Conservation (phyloP, 495 filamentous ascomycete species). For the Podospora comata region DNA sequence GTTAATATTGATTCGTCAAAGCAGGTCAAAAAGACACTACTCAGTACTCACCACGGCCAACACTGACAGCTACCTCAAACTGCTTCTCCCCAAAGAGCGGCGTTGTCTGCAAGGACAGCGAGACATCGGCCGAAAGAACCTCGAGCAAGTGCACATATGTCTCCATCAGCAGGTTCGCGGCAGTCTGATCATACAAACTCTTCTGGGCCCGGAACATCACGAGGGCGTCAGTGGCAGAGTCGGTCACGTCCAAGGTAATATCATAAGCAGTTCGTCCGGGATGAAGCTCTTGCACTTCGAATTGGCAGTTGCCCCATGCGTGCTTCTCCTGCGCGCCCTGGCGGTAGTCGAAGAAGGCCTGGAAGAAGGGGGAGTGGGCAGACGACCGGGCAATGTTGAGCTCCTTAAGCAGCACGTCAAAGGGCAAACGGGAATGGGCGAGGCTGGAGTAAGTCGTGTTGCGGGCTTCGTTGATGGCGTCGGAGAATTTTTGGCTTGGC, state of each 20-base stretch:
- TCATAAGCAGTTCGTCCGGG: neutral
- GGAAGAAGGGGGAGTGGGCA: conserved; percentile 30
- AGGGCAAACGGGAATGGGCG: conserved; percentile 20
- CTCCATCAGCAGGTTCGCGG: neutral
- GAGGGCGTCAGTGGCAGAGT: neutral
- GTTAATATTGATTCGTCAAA: neutral
- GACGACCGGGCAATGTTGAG: conserved; percentile 18
- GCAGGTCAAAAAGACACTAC: neutral
- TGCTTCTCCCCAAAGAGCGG: neutral
- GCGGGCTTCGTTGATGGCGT: neutral
- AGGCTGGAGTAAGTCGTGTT: neutral
- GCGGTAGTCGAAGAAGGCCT: conserved; percentile 34
- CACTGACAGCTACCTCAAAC: neutral
- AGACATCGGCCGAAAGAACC: neutral
- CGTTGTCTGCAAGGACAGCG: too few species aligned
- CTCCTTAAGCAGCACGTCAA: conserved; percentile 33
- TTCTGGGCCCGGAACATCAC: neutral
- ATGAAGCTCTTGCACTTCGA: neutral
- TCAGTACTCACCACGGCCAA: neutral
- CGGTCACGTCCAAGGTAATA: neutral
- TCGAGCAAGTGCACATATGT: neutral
- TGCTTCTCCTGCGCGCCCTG: conserved; percentile 5
- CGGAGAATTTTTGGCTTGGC: neutral
- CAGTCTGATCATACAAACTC: neutral
- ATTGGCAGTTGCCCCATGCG: neutral